Percentiles rank a stretch among this genome's conserved stretches.
Conservation (phyloP, 2,329 filamentous ascomycete genomes). For the Grosmannia penicillata region DNA sequence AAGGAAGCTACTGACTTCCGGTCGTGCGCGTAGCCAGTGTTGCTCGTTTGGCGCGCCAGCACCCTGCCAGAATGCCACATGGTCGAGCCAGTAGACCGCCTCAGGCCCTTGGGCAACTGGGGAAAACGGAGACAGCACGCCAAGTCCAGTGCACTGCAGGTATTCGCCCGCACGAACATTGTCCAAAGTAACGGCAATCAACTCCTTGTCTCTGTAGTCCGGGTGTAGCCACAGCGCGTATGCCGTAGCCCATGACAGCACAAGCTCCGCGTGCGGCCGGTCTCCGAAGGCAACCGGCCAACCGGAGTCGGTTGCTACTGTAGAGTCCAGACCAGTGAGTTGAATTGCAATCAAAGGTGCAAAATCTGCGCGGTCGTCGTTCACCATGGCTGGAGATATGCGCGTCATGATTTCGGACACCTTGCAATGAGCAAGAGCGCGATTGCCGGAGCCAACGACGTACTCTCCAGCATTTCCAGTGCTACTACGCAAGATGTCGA, state of each 20-base stretch:
- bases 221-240: constrained; percentile 10
- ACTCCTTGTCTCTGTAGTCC: constrained; percentile 3
- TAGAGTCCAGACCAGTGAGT: too few relatives aligned
- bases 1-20: constrained; percentile 36
- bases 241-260: constrained; percentile 7
- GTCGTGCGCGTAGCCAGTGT: constrained; percentile 43
- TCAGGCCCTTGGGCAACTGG: constrained; percentile 3
- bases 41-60: constrained; percentile 33
- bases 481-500: neutral
- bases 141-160: constrained; percentile 8
- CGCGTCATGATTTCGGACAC: constrained; percentile 2
- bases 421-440: constrained; percentile 5
- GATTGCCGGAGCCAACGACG: constrained; percentile 3
- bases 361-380: constrained; percentile 9
- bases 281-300: too few relatives aligned
- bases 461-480: neutral
- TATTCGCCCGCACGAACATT: too few relatives aligned
- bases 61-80: constrained; percentile 11
- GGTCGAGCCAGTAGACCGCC: constrained; percentile 9
- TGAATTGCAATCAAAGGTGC: too few relatives aligned
- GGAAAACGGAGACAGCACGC: constrained; percentile 7
- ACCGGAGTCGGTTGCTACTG: too few relatives aligned
- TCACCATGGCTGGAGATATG: constrained; percentile 10
- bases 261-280: neutral
- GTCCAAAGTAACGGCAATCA: constrained; percentile 6